A percentile compares a stretch with the other conserved stretches of the same genome.
These are phyloP conservation scores for Thyridium curvatum DNA, from an alignment of 2,329 filamentous ascomycete genomes.

Conservation along the genomic window DNA sequence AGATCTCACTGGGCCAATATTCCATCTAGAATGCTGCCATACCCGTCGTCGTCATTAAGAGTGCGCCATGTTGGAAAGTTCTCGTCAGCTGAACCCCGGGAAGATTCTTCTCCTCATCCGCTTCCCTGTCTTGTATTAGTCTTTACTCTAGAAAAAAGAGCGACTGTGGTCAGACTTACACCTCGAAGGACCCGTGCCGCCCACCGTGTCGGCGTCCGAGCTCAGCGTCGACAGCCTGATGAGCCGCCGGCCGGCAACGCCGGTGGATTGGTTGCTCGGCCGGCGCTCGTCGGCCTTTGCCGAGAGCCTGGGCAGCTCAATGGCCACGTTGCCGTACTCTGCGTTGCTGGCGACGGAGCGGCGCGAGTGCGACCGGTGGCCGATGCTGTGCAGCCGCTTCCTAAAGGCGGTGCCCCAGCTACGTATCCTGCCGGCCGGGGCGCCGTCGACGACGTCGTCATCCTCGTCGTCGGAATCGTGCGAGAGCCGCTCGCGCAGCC, in stretches of 20 bases:
- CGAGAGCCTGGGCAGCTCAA: no score
- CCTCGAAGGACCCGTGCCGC: slow-evolving; percentile 1
- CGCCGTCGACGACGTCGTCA: slow-evolving; percentile 20
- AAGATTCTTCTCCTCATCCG: slow-evolving; percentile 12
- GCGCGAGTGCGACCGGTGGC: not conserved
- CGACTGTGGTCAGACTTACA: slow-evolving; percentile 11
- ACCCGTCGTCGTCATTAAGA: slow-evolving; percentile 1
- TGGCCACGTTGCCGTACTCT: no score
- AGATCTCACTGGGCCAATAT: no score
- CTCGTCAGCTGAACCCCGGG: slow-evolving; percentile 17
- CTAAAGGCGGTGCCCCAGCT: slow-evolving; percentile 13
- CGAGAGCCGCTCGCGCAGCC: slow-evolving; percentile 45
- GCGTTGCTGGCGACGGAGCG: no score
- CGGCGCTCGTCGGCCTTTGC: no score
- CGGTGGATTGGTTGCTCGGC: no score
- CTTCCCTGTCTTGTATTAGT: slow-evolving; percentile 12
- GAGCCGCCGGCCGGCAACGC: no score
- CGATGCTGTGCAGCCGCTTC: slow-evolving; percentile 10
- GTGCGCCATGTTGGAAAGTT: no score
- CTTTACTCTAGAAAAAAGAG: no score
- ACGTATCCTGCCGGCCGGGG: slow-evolving; percentile 2
- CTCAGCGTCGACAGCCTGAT: no score
- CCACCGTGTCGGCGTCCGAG: no score
- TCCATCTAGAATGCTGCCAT: not conserved
- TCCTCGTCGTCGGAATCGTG: slow-evolving; percentile 23